phyloP scores from a whole-genome alignment of 805 yeast species.

The Saccharomycopsis vini region DNA sequence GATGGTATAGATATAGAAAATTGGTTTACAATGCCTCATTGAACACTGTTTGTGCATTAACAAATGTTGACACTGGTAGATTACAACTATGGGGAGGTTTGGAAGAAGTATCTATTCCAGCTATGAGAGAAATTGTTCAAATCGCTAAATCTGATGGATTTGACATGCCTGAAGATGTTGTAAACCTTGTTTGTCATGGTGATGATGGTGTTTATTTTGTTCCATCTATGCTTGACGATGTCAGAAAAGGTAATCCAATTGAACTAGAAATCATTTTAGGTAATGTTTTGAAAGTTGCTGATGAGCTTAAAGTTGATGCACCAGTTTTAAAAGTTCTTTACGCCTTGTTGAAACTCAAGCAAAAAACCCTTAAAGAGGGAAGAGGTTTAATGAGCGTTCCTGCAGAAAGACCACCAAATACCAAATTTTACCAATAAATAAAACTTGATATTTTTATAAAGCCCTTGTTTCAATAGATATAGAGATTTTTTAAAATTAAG shows the following conservation, averaged over 20 bases:
- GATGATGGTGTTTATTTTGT: conserved; percentile 51
- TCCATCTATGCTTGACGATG: conserved; percentile 71
- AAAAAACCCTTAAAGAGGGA: conserved; percentile 51
- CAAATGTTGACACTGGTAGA: conserved; percentile 50
- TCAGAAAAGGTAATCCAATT: conserved; percentile 53
- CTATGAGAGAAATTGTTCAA: conserved; percentile 56
- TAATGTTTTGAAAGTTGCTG: conserved; percentile 46
- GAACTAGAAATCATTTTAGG: conserved; percentile 70
- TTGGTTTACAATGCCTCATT: conserved; percentile 60
- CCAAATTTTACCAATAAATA: neutral
- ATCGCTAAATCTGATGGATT: conserved; percentile 66
- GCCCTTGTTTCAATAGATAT: no score
- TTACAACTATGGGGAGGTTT: conserved; percentile 36
- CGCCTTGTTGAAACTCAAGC: conserved; percentile 48
- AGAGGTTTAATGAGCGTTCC: conserved; percentile 29
- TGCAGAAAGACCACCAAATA: conserved; percentile 7
- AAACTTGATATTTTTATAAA: no score
- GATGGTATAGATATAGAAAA: conserved; percentile 53
- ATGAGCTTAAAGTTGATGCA: conserved; percentile 37
- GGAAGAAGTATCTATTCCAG: conserved; percentile 38
- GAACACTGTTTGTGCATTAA: conserved; percentile 53
- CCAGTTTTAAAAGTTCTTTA: conserved; percentile 56
- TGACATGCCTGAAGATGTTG: conserved; percentile 38
- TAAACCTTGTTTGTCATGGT: conserved; percentile 41
- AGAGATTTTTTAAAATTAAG: no score